Evolutionary conservation across 768 basidiomycete species (phyloP).

Genomic region (Lactarius indigo): DNA sequence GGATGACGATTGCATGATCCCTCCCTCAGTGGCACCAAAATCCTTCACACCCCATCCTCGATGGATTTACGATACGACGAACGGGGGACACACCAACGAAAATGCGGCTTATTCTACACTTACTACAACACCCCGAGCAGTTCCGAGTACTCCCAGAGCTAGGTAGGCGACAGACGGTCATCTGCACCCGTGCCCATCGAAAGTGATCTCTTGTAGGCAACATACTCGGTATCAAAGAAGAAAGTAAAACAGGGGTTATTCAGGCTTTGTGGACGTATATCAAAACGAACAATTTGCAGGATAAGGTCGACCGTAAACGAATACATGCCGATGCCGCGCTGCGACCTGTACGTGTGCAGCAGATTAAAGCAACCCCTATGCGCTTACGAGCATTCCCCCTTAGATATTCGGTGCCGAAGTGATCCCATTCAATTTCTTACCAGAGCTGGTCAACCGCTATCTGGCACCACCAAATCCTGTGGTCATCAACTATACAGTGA

Average conservation of each 20-base stretch:
- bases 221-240: slow-evolving; percentile 78
- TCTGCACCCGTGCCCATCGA: not conserved
- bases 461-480: slow-evolving; percentile 77
- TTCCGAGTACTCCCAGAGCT: slow-evolving; percentile 78
- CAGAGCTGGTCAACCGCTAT: slow-evolving; percentile 80
- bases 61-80: slow-evolving; percentile 83
- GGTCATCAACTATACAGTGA: slow-evolving; percentile 70
- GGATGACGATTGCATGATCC: not conserved
- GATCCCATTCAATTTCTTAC: slow-evolving; percentile 73
- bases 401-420: slow-evolving; percentile 72
- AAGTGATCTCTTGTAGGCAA: slow-evolving; percentile 38
- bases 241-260: slow-evolving; percentile 75
- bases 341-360: slow-evolving; percentile 46
- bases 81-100: slow-evolving; percentile 77
- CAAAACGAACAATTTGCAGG: slow-evolving; percentile 77
- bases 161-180: slow-evolving; percentile 38
- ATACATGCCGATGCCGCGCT: slow-evolving; percentile 69
- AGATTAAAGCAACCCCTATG: not conserved
- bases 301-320: slow-evolving; percentile 71
- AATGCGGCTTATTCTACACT: slow-evolving; percentile 77
- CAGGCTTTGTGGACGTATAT: slow-evolving; percentile 91
- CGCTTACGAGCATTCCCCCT: slow-evolving; percentile 7
- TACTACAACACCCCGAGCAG: slow-evolving; percentile 85
- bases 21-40: slow-evolving; percentile 56
- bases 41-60: slow-evolving; percentile 57